Conservation (phyloP, 208 protist species). For the Porcisia hertigi region DNA sequence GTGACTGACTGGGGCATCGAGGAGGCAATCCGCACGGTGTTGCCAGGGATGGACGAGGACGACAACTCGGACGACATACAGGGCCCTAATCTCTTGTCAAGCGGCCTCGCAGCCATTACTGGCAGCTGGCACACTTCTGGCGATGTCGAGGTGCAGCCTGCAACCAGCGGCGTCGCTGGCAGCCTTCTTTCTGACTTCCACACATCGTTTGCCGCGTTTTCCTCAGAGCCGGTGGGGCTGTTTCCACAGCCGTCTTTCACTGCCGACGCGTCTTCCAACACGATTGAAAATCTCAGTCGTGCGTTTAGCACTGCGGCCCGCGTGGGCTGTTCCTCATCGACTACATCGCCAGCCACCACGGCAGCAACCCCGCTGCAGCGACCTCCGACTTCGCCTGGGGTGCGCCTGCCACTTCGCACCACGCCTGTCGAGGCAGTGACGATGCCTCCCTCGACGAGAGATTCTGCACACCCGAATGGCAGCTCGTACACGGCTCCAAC, state of each 20-base stretch:
- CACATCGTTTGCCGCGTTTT: constrained; percentile 30
- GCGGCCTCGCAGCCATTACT: constrained; percentile 16
- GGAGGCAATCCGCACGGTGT: constrained; percentile 30
- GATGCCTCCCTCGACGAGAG: constrained; percentile 17
- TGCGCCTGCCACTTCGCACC: constrained; percentile 12
- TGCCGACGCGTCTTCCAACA: constrained; percentile 9
- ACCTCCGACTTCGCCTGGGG: constrained; percentile 17
- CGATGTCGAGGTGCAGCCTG: constrained; percentile 11
- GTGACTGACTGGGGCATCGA: constrained; percentile 32
- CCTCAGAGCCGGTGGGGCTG: constrained; percentile 16
- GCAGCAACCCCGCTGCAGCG: constrained; percentile 24
- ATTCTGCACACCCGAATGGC: background rate
- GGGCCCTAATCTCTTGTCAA: constrained; percentile 13
- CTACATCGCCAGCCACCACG: constrained; percentile 21
- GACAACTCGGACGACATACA: constrained; percentile 27
- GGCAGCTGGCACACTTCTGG: constrained; percentile 35
- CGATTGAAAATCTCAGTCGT: constrained; percentile 32
- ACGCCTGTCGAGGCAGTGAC: constrained; percentile 14
- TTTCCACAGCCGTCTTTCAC: constrained; percentile 21
- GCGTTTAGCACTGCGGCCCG: constrained; percentile 33
- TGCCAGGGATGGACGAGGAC: constrained; percentile 39
- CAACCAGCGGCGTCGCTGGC: constrained; percentile 1
- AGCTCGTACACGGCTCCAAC: background rate
- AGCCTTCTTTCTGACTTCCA: constrained; percentile 29
- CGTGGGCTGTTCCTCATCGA: constrained; percentile 25